Base-by-base conservation (phyloP, 106 monocot genomes). In the Acanthochlamys bracteata region DNA sequence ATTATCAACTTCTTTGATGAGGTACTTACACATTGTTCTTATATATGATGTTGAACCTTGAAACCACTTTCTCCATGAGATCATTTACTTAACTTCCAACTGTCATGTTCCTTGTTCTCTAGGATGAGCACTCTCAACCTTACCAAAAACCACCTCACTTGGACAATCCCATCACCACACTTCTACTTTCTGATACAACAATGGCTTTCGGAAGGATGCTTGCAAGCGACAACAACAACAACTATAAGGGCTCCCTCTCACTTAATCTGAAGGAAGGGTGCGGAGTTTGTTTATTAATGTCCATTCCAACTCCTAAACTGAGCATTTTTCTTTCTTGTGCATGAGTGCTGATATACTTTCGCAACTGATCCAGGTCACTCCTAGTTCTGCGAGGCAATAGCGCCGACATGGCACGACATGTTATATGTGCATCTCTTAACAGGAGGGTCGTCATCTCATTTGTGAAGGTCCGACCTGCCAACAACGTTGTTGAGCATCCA, bases 311-410 rank as follows among this genome's bases (percentile, higher is more conserved):
- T 14, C 12, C 17, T 49, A 14, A n/a, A n/a, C n/a, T n/a, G n/a
- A n/a, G n/a, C n/a, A n/a, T n/a, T n/a, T n/a, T n/a, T n/a, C n/a
- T n/a, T n/a, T n/a, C n/a, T n/a, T n/a, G n/a, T n/a, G n/a, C 2
- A 10, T 49, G 10, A 14, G 49, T 2, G 3, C 17, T 49, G 49
- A 49, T 14, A 49, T 33, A 33, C 33, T 33, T 33, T 1, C 9
- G 49, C 12, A 49, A 49, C 2, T 49, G 12, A 14, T 69, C 21
- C 84, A 96, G 96, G 68, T 98, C 96, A n/a, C 91, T 98, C 40
- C 46, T 98, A 23, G 96, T 98, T 0, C 91, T 98, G 96, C 91
- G 91, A 11, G 96, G 96, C 16, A 91, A 98, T 74, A 98, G 91
- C 11, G 91, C 96, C 8, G 96, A 98, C 64, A 77, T 92, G 83